A percentile compares a stretch with the other conserved stretches of the same genome.
Evolutionary conservation across 176 grass and related monocot genomes (phyloP).

Genomic region (Saccharum spontaneum): DNA sequence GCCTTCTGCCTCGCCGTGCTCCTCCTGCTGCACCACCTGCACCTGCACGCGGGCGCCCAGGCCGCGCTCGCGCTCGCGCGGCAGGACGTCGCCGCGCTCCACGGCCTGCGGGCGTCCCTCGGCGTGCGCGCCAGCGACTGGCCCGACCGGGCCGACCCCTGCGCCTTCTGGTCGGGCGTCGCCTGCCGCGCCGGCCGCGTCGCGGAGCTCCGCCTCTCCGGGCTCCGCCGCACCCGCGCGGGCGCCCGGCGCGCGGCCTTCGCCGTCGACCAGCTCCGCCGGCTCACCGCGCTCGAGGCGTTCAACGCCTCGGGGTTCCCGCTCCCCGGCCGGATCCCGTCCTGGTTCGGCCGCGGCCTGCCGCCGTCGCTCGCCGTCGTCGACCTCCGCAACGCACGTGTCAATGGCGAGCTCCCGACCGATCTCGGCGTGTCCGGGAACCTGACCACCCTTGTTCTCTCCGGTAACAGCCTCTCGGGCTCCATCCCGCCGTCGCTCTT

Average conservation of each 20-base stretch:
- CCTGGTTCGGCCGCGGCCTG: conserved; percentile 61
- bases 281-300: conserved; percentile 46
- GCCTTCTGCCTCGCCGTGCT: conserved; percentile 13
- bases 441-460: conserved; percentile 54
- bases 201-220: conserved; percentile 41
- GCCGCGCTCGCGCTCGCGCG: not conserved
- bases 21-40: not conserved
- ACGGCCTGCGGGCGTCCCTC: conserved; percentile 71
- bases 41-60: not conserved
- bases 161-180: conserved; percentile 63
- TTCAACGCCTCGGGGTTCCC: conserved; percentile 83
- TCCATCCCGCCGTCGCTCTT: conserved; percentile 50
- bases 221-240: conserved; percentile 64
- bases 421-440: conserved; percentile 58
- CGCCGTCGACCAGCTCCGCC: conserved; percentile 51
- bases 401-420: conserved; percentile 53
- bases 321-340: conserved; percentile 71
- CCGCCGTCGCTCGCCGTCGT: conserved; percentile 50
- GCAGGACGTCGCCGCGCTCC: conserved; percentile 46
- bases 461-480: conserved; percentile 60
- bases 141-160: conserved; percentile 64
- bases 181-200: conserved; percentile 65
- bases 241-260: conserved; percentile 43
- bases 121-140: conserved; percentile 60
- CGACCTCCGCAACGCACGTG: conserved; percentile 48